Conservation (phyloP, 768 basidiomycete species). For the Gelatoporia subvermispora region DNA sequence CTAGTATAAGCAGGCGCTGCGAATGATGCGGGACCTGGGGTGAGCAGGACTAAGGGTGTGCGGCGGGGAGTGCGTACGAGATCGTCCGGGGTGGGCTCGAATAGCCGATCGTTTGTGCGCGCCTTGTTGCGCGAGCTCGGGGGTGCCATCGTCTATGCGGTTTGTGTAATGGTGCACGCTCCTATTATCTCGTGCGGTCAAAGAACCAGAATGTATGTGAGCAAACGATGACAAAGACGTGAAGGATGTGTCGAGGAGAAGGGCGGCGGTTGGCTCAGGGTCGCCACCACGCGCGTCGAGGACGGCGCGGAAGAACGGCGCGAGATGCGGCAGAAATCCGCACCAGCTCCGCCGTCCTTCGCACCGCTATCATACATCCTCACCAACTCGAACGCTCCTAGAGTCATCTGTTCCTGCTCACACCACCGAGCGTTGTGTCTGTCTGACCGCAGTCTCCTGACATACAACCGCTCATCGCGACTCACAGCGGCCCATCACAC, state of each 20-base stretch:
- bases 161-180: background rate
- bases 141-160: background rate
- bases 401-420: background rate
- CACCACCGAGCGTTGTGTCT: background rate
- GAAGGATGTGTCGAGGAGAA: no score
- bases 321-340: background rate
- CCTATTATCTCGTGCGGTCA: background rate
- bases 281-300: no score
- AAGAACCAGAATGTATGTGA: no score
- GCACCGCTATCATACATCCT: no score
- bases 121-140: background rate
- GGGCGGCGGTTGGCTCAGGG: no score
- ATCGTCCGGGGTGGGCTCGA: conserved; percentile 12
- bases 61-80: conserved; percentile 3
- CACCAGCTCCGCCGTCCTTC: no score
- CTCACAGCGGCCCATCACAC: no score
- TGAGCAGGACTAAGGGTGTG: background rate
- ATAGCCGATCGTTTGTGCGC: background rate
- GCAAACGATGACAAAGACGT: no score
- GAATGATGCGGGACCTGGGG: conserved; percentile 13
- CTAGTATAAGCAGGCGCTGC: conserved; percentile 66
- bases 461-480: conserved; percentile 4
- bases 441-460: background rate
- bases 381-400: no score
- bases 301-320: background rate